Conservation (phyloP, 2,329 filamentous ascomycete genomes). For the Botryotinia calthae region DNA sequence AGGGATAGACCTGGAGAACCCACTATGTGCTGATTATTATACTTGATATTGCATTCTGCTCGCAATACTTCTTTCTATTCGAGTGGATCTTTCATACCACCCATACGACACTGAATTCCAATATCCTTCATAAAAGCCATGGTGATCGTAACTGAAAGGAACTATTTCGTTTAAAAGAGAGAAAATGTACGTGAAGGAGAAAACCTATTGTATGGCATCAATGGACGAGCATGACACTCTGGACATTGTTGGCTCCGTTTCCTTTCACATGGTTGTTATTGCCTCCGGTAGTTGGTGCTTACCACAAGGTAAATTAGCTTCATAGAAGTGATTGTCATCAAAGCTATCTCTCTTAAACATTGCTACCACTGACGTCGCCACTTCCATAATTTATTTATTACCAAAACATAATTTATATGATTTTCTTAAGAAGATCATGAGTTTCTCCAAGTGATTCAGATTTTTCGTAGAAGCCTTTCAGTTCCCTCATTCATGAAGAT, state of each 20-base stretch:
- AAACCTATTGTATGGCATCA: neutral
- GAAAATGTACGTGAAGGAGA: neutral
- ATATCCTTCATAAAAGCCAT: too few relatives aligned
- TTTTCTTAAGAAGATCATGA: neutral
- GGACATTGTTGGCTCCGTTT: too few relatives aligned
- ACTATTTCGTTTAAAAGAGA: neutral
- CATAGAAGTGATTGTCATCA: neutral
- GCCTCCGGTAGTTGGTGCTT: neutral
- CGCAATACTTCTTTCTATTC: neutral
- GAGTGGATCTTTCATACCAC: rapidly evolving
- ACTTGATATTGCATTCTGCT: neutral
- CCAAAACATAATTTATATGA: neutral
- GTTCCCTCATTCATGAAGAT: neutral
- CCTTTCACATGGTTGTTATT: neutral
- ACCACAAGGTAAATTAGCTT: neutral
- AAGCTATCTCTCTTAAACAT: neutral
- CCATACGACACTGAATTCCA: too few relatives aligned
- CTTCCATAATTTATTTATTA: neutral
- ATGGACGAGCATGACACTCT: neutral
- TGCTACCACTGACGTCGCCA: neutral
- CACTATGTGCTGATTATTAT: rapidly evolving
- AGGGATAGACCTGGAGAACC: neutral
- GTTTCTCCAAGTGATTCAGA: rapidly evolving
- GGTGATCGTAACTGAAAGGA: too few relatives aligned
- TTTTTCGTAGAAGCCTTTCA: neutral